Evolutionary conservation across 2,329 filamentous ascomycete genomes (phyloP).

Genomic region (Graphilbum sp.): DNA sequence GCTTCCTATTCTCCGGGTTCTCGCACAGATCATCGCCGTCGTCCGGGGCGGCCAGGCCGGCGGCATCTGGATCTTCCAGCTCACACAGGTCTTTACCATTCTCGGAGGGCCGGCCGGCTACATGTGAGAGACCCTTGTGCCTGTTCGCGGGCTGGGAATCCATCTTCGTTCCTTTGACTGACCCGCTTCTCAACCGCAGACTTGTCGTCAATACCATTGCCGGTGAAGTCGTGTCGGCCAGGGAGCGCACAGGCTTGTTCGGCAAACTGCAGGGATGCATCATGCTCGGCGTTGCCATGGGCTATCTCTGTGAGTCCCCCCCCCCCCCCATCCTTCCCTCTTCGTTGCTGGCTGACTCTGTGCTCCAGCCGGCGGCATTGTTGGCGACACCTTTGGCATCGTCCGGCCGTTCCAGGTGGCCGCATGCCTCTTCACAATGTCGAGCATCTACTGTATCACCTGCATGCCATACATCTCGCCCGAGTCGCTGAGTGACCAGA

Average conservation of each 20-base stretch:
- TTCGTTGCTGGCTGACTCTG: background rate
- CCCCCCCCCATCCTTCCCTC: no score
- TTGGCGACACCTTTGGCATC: conserved; percentile 48
- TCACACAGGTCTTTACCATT: conserved; percentile 50
- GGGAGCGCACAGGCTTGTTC: conserved; percentile 45
- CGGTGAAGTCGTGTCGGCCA: conserved; percentile 44
- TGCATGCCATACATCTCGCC: conserved; percentile 34
- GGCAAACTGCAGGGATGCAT: conserved; percentile 49
- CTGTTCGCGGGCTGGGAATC: no score
- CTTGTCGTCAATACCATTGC: conserved; percentile 53
- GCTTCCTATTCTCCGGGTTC: conserved; percentile 46
- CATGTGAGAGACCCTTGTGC: conserved; percentile 32
- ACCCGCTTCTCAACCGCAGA: no score
- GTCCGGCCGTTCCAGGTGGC: conserved; percentile 48
- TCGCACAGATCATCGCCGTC: conserved; percentile 49
- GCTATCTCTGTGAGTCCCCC: conserved; percentile 12
- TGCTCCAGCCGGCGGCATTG: conserved; percentile 38
- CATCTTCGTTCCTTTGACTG: background rate
- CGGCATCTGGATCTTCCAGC: conserved; percentile 55
- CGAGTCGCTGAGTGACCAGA: conserved; percentile 18
- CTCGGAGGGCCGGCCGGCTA: conserved; percentile 55
- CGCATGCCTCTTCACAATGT: conserved; percentile 34
- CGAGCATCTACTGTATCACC: conserved; percentile 23
- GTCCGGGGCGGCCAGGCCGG: conserved; percentile 38
- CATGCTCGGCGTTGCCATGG: conserved; percentile 49